These are phyloP conservation scores for Neostapfia colusana DNA, from an alignment of 176 grass and related monocot genomes.

Conservation along the genomic window DNA sequence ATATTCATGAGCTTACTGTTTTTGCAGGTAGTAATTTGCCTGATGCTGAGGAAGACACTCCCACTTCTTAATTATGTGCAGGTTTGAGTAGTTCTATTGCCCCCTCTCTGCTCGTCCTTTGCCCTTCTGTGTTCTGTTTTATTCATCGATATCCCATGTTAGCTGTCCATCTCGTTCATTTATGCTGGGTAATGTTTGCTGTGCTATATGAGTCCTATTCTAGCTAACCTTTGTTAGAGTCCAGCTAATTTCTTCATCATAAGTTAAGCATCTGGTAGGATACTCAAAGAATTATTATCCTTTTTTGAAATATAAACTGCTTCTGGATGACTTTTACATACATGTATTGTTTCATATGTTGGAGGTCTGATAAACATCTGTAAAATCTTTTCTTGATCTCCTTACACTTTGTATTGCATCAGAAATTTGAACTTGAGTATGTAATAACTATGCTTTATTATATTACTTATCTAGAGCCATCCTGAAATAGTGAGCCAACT, in stretches of 20 bases:
- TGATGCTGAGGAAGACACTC: conserved; percentile 81
- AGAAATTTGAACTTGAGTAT: conserved; percentile 10
- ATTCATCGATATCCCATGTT: conserved; percentile 2
- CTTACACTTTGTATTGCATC: conserved; percentile 9
- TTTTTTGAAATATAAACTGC: conserved; percentile 17
- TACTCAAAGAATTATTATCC: conserved; percentile 16
- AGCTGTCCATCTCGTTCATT: conserved; percentile 2
- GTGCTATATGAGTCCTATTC: conserved; percentile 3
- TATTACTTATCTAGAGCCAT: conserved; percentile 60
- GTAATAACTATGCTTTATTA: conserved; percentile 29
- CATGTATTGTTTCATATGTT: not conserved
- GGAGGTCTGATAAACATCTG: conserved; percentile 18
- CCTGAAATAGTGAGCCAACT: conserved; percentile 81
- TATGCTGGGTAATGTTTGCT: not conserved
- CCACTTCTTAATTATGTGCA: conserved; percentile 82
- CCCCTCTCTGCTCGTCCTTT: conserved; percentile 2
- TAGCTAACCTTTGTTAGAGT: not conserved
- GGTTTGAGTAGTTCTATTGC: conserved; percentile 44
- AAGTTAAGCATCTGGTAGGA: not conserved
- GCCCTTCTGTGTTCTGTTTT: not conserved
- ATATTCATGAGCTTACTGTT: conserved; percentile 27
- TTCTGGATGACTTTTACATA: conserved; percentile 1
- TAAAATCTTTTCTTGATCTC: conserved; percentile 14
- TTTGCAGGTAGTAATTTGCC: conserved; percentile 85
- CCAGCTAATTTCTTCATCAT: conserved; percentile 5